These are phyloP conservation scores for Musa acuminata DNA, from an alignment of 176 grass and related monocot genomes.

Conservation along the genomic window DNA sequence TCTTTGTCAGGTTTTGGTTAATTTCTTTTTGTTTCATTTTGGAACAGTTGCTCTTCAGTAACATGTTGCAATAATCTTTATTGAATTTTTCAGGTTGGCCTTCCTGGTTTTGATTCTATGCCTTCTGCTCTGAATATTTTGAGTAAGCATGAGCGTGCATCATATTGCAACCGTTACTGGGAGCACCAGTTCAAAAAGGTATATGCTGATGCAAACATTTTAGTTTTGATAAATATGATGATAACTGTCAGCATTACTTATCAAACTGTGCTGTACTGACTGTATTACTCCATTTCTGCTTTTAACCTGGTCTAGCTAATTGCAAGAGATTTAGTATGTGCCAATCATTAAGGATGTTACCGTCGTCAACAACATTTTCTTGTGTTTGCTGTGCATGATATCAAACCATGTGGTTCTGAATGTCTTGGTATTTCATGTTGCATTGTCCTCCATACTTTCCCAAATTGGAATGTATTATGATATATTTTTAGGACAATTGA, in stretches of 20 bases:
- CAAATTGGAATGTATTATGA: not conserved
- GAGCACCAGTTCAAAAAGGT: constrained; percentile 99
- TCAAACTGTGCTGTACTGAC: not conserved
- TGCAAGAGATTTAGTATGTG: not conserved
- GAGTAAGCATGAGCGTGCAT: constrained; percentile 86
- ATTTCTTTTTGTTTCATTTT: not conserved
- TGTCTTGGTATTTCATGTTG: not conserved
- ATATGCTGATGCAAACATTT: not conserved
- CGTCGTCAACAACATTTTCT: not conserved
- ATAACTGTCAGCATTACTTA: not conserved
- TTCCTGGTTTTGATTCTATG: constrained; percentile 99
- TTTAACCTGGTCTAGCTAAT: not conserved
- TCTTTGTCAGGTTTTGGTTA: not conserved
- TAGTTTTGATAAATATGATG: not conserved
- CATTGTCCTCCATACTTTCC: not conserved
- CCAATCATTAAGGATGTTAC: not conserved
- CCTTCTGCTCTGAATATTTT: constrained; percentile 88
- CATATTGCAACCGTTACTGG: constrained; percentile 96
- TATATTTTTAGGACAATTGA: not conserved
- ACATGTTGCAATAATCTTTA: constrained; percentile 1
- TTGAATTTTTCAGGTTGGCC: constrained; percentile 61
- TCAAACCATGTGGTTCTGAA: not conserved
- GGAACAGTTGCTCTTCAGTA: not conserved
- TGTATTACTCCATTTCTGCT: not conserved
- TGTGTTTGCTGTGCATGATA: not conserved